Evolutionary conservation across 768 basidiomycete genomes (phyloP), one percentile per base, ranked within the genome.

Genomic region (Hygrocybe punicea): DNA sequence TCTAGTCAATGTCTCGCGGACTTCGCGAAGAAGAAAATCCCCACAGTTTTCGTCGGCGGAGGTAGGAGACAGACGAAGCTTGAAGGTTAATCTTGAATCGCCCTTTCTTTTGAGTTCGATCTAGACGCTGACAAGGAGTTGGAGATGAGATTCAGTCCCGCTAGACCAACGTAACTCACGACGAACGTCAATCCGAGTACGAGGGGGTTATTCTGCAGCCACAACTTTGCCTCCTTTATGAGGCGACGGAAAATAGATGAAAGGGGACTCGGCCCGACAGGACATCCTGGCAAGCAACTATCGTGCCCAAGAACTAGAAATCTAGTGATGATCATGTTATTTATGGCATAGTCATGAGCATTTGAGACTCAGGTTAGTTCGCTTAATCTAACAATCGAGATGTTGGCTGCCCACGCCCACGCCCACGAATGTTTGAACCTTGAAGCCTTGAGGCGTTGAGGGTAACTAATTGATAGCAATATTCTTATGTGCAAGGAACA

Each of bases 41-140:
- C 69, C 68, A 71, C 72, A 67, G 68, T 59, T 61, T 60, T 68
- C 61, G 75, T 81, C 81, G 81, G 80, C 79, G 81, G 80, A 81
- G 78, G 78, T 80, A 82, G 75, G 77, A 73, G 67, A 67, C 71
- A 61, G 63, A 23, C 23, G 45, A 47, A 17, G 45, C 21, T 7
- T 62, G 60, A 62, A 65, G 63, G 55, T 60, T 67, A 71, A 74
- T 75, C 71, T 67, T 60, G 59, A 68, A 71, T 69, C 69, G 70
- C 61, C 51, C 59, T 69, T 68, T 47, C 13, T 64, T 70, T 70
- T 68, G 71, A 67, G 63, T 71, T 73, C 63, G 67, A 72, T 71
- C 69, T 70, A 54, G 60, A 62, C 57, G 57, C 62, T 65, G 60
- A 51, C 64, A 70, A 68, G 63, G 53, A 60, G 63, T 66, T 69